Percentiles rank a stretch among this genome's conserved stretches.
Conservation (phyloP, 2,329 filamentous ascomycete species). For the Botryotinia narcissicola region DNA sequence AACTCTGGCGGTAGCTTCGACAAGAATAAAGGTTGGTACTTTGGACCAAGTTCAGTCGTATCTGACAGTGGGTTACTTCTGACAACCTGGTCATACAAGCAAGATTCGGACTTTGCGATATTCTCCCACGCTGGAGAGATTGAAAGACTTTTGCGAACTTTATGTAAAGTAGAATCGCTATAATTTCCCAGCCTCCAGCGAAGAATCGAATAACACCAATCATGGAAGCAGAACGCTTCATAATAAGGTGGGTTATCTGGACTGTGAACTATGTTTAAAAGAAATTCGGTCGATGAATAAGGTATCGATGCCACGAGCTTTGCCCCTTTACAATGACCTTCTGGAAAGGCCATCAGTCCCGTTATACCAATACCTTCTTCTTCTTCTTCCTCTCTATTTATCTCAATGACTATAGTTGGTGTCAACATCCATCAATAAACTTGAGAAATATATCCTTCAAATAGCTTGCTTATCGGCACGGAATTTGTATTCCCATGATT, state of each 20-base stretch:
- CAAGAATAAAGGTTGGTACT: background rate
- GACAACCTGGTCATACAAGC: background rate
- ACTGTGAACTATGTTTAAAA: background rate
- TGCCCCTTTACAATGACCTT: background rate
- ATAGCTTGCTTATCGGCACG: no score
- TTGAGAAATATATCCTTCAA: no score
- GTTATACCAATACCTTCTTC: background rate
- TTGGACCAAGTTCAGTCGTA: background rate
- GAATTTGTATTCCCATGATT: background rate
- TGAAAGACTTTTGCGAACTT: background rate
- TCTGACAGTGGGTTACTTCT: background rate
- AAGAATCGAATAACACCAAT: background rate
- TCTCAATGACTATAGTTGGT: background rate
- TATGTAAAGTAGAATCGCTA: background rate
- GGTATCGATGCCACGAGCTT: background rate
- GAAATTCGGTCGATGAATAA: background rate
- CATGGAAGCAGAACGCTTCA: background rate
- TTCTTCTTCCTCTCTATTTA: background rate
- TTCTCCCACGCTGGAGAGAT: background rate
- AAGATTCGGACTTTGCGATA: background rate
- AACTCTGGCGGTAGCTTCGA: background rate
- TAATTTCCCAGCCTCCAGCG: background rate
- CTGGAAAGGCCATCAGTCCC: background rate
- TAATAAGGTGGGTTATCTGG: no score
- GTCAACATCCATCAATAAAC: background rate